A percentile compares a stretch with the other conserved stretches of the same genome.
Evolutionary conservation across 2,329 filamentous ascomycete species (phyloP).

Genomic region (Pestalotiopsis sp.): DNA sequence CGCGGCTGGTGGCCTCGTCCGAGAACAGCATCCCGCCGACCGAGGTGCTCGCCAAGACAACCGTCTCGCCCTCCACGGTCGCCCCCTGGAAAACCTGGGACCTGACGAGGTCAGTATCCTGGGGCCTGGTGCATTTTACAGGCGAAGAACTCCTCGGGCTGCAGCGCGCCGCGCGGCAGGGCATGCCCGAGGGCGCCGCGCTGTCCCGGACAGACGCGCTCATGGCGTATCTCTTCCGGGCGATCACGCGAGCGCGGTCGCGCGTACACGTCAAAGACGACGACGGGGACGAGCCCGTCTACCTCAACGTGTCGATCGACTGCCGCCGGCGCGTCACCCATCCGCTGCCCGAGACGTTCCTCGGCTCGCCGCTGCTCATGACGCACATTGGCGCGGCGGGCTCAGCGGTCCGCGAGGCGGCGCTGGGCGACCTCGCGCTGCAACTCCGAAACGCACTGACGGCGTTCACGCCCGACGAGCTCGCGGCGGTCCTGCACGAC

Average conservation of each 20-base stretch:
- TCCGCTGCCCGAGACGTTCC: constrained; percentile 40
- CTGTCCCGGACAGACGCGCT: constrained; percentile 47
- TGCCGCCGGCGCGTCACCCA: constrained; percentile 39
- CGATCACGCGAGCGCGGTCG: constrained; percentile 43
- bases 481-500: constrained; percentile 44
- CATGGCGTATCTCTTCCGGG: constrained; percentile 48
- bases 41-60: constrained; percentile 18
- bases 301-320: constrained; percentile 44
- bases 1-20: constrained; percentile 25
- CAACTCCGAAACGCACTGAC: constrained; percentile 37
- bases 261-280: constrained; percentile 17
- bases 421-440: constrained; percentile 29
- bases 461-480: constrained; percentile 37
- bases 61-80: constrained; percentile 31
- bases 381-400: constrained; percentile 31
- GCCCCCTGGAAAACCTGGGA: constrained; percentile 48
- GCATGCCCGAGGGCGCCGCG: constrained; percentile 17
- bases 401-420: constrained; percentile 2
- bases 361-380: constrained; percentile 47
- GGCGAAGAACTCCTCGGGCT: constrained; percentile 35
- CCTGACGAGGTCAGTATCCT: constrained; percentile 30
- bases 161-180: constrained; percentile 24
- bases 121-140: constrained; percentile 40
- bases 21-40: constrained; percentile 28
- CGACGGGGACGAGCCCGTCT: constrained; percentile 34